Base-by-base conservation (phyloP, 106 monocot species). In the Dendrobium nobile region DNA sequence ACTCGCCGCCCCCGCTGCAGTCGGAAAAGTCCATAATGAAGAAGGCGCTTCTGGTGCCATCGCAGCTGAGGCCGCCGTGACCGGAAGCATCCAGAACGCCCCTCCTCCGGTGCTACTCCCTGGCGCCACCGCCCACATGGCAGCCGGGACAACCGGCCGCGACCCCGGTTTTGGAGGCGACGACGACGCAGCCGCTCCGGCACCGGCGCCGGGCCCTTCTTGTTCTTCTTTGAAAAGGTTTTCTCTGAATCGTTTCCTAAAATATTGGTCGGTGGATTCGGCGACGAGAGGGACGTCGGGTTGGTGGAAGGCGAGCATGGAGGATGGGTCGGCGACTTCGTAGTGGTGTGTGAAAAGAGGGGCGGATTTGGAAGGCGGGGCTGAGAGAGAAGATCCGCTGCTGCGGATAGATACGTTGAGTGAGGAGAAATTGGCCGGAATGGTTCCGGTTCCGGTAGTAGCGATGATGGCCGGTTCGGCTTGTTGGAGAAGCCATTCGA, bases 41-140 rank as follows among this genome's bases (percentile, higher is more conserved):
- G 91, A 51, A 1, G 79, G 56, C 41, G 45, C 8, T 45, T 90
- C 89, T 17, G 37, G 41, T 1, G 65, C 48, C 5, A 87, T 85
- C 2, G 77, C 54, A 45, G 75, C 80, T 11, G 85, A 40, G 40
- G 85, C 85, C 3, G 92, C 79, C 10, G 87, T 81, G 37, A 92
- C 90, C 19, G 96, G 96, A 8, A 96, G 92, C 96, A 96, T 96
- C 96, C 96, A 96, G 90, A 96, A 96, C 1, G 90, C 90, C 0
- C 93, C 95, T 0, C 82, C 83, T 2, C 81, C 90, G 2, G 80
- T 82, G n/a, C 79, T 84, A 76, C 68, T 87, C 18, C 82, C 26
- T 4, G 89, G 85, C 7, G 86, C 90, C 19, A 90, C 86, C 2
- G 96, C 90, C 96, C 93, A 93, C 96, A 93, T 91, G 87, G 96